These are phyloP conservation scores for Brassica rapa DNA, from an alignment of 345 rosid genomes.

Conservation along the genomic window DNA sequence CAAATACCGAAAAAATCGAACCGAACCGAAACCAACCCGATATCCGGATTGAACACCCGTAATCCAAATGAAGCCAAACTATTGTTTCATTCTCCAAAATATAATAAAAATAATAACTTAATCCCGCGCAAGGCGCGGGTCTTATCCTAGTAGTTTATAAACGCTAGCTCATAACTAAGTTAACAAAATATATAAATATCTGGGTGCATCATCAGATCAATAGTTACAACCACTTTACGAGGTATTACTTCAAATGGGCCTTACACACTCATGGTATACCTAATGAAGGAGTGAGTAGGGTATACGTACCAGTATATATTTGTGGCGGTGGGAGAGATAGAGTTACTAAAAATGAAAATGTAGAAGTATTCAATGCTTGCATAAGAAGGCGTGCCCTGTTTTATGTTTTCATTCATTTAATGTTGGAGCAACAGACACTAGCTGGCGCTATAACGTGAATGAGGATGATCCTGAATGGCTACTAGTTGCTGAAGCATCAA, in stretches of 20 bases:
- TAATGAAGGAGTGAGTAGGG: constrained; percentile 15
- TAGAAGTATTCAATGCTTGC: constrained; percentile 17
- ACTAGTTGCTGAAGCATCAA: constrained; percentile 4
- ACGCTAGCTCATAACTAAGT: not conserved
- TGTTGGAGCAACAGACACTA: constrained; percentile 31
- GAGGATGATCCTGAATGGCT: constrained; percentile 23
- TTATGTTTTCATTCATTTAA: constrained; percentile 16
- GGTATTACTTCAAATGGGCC: constrained; percentile 12
- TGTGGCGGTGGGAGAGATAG: not conserved
- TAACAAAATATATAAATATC: not conserved
- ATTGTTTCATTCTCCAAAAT: too few relatives aligned
- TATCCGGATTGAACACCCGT: too few relatives aligned
- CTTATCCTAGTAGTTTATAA: not conserved
- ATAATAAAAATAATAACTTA: too few relatives aligned
- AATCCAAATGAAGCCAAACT: too few relatives aligned
- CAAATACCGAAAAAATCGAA: too few relatives aligned
- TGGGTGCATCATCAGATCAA: constrained; percentile 19
- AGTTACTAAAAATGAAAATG: constrained; percentile 7
- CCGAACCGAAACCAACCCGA: too few relatives aligned
- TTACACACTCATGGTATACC: constrained; percentile 26
- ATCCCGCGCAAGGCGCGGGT: too few relatives aligned
- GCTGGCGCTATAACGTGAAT: constrained; percentile 23
- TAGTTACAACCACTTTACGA: constrained; percentile 24
- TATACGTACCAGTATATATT: constrained; percentile 4
- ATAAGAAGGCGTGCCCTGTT: constrained; percentile 8